Evolutionary conservation across 495 filamentous ascomycete genomes (phyloP), one percentile per base, ranked within the genome.

Genomic region (Daldinia childiae): DNA sequence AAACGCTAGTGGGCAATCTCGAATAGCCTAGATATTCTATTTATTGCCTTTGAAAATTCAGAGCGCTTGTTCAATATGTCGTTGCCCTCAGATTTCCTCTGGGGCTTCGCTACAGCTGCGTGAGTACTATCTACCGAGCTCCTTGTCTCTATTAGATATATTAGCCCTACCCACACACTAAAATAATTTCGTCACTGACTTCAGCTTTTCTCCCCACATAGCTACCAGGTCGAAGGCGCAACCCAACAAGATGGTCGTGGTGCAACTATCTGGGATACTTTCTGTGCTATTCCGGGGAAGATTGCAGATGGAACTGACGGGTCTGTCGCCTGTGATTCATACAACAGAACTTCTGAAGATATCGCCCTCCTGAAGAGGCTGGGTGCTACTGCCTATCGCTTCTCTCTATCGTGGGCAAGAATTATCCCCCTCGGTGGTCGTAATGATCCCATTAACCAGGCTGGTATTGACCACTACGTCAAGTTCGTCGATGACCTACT

Each of bases 91-190:
- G 91, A 92, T 77, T 94, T 94, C 77, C 77, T 92, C 66, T 94
- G 92, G 92, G 92, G 91, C 60, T 95, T 92, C 78, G 91, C 92
- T 69, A 95, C 91, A 41, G 91, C 91, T 68, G 85, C 87, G 90
- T 92, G 76, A 79, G 84, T 84, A 66, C 51, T 56, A 19, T 64
- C 55, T 38, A 29, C 24, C 57, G 29, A 21, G 24, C 41, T 30
- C 38, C 11, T 36, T 43, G 38, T 36, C 51, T 48, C 51, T 55
- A 32, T 66, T 52, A 36, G 39, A 48, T 45, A 30, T 48, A 48
- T 17, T 48, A 54, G n/a, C 48, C 50, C 29, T 61, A 38, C 39
- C 39, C 39, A 17, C 19, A 21, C 12, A 21, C 5, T 11, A 45
- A 57, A 4, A 58, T 24, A 60, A 19, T 14, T 62, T 38, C 51